These are phyloP conservation scores for Microstegium vimineum DNA, from an alignment of 176 grass and related monocot genomes.

Conservation along the genomic window DNA sequence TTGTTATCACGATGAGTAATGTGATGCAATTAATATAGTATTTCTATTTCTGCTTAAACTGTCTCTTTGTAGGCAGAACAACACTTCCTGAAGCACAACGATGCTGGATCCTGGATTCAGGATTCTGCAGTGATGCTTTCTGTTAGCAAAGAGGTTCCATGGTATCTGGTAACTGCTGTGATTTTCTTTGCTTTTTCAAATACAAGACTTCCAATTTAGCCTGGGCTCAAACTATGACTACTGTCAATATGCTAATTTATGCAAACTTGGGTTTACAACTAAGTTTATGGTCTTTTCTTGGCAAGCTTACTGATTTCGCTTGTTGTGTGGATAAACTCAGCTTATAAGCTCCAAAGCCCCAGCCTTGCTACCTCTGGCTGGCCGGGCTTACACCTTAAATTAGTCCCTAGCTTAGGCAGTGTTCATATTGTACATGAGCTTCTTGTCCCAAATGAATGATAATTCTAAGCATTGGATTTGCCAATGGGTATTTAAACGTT, in stretches of 20 bases:
- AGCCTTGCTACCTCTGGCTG: not conserved
- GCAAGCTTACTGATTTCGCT: not conserved
- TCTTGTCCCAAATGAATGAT: not conserved
- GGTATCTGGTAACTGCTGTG: conserved; percentile 76
- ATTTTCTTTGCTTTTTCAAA: conserved; percentile 9
- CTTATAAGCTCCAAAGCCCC: not conserved
- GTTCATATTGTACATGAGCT: conserved; percentile 1
- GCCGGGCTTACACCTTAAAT: not conserved
- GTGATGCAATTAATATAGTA: not conserved
- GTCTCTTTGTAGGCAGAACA: conserved; percentile 69
- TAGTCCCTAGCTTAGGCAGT: conserved; percentile 1
- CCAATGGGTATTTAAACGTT: not conserved
- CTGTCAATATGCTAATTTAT: not conserved
- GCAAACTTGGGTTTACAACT: not conserved
- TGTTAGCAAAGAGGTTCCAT: conserved; percentile 83
- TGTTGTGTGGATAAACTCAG: not conserved
- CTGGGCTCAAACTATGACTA: not conserved
- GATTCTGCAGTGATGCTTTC: conserved; percentile 87
- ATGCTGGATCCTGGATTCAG: conserved; percentile 97
- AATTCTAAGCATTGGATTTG: not conserved
- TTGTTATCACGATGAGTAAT: not conserved
- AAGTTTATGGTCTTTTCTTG: conserved; percentile 1
- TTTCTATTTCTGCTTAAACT: conserved; percentile 7
- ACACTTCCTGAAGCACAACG: conserved; percentile 94
- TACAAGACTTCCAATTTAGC: not conserved